Evolutionary conservation across 2,329 filamentous ascomycete genomes (phyloP).

Genomic region (Pseudogymnoascus sp.): DNA sequence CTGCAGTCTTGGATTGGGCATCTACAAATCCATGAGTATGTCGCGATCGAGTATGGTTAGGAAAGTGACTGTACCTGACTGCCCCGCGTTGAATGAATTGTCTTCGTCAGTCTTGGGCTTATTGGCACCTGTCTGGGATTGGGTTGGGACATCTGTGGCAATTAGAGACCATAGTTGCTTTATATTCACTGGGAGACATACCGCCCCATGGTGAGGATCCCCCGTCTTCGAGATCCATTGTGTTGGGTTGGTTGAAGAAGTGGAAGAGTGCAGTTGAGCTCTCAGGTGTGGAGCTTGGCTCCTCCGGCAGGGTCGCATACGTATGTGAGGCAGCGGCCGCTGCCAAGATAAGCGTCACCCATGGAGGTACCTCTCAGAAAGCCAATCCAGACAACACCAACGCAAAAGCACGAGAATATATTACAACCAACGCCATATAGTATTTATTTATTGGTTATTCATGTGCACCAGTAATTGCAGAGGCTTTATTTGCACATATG

Average conservation of each 20-base stretch:
- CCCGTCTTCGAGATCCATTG: conserved; percentile 39
- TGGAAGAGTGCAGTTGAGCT: background rate
- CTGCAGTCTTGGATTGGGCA: background rate
- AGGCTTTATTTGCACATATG: background rate
- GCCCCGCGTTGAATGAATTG: conserved; percentile 20
- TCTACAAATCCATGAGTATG: conserved; percentile 11
- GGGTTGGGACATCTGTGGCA: conserved; percentile 35
- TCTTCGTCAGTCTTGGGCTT: conserved; percentile 22
- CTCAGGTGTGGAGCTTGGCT: conserved; percentile 9
- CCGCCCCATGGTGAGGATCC: conserved; percentile 40
- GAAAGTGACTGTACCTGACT: conserved; percentile 15
- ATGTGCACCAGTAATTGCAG: background rate
- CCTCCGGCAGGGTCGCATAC: background rate
- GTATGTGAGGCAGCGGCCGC: conserved; percentile 4
- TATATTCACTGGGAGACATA: conserved; percentile 23
- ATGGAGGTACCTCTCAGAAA: background rate
- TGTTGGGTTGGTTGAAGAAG: conserved; percentile 15
- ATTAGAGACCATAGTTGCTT: conserved; percentile 15
- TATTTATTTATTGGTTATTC: background rate
- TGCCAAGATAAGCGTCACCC: conserved; percentile 10
- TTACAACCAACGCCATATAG: background rate
- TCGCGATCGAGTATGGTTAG: background rate
- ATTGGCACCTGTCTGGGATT: conserved; percentile 28
- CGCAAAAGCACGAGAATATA: background rate
- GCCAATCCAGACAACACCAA: background rate